Percentiles rank a stretch among this genome's conserved stretches.
Conservation (phyloP, 805 yeast genomes). For the Pichia nakasei region DNA sequence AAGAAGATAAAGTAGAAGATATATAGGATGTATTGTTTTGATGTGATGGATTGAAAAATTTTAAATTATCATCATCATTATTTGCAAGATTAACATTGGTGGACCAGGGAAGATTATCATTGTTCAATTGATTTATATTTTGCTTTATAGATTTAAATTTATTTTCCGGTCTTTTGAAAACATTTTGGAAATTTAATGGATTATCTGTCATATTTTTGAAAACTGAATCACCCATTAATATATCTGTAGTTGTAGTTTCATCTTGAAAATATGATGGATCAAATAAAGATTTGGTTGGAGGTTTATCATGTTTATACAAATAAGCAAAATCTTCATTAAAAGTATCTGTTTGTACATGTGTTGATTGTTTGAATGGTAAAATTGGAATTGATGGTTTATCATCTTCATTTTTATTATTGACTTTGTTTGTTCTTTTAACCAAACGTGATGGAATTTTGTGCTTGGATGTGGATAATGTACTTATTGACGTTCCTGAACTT, state of each 20-base stretch:
- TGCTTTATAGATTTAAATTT: conserved; percentile 1
- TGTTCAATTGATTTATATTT: not conserved
- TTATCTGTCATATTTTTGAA: conserved; percentile 31
- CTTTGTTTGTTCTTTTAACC: conserved; percentile 32
- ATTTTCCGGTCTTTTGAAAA: conserved; percentile 31
- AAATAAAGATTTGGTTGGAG: conserved; percentile 42
- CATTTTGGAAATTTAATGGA: conserved; percentile 37
- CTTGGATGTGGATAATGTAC: not conserved
- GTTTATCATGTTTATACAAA: conserved; percentile 28
- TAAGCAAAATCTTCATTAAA: conserved; percentile 14
- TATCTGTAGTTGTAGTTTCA: conserved; percentile 25
- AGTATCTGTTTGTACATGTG: conserved; percentile 15
- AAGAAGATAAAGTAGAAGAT: not conserved
- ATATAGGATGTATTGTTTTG: not conserved
- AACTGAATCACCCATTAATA: conserved; percentile 19
- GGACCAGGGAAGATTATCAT: conserved; percentile 1
- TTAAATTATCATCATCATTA: not conserved
- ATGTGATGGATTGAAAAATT: not conserved
- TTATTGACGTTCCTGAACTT: not conserved
- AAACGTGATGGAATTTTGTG: conserved; percentile 34
- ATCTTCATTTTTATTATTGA: conserved; percentile 11
- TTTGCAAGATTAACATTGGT: no score
- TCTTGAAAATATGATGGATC: conserved; percentile 38
- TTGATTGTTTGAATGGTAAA: conserved; percentile 18
- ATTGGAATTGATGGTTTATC: conserved; percentile 16